Base-by-base conservation (phyloP, 2,329 filamentous ascomycete genomes). In the Nemania sp. region DNA sequence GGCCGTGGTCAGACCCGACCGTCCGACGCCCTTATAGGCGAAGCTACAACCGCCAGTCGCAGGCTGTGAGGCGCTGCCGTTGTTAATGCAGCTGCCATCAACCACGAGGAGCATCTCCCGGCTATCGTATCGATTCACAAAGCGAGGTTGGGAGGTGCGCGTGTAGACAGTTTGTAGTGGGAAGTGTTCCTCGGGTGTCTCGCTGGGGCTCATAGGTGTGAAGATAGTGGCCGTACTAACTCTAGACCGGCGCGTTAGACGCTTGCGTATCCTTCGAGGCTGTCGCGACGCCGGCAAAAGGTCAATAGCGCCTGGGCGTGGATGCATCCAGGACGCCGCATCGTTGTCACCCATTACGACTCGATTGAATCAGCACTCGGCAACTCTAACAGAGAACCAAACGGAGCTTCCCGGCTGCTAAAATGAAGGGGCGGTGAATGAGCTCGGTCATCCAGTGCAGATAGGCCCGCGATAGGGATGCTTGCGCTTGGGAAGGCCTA, bases 31-130 rank as follows among this genome's bases (percentile, higher is more conserved):
- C 43, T 72, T 74, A 63, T 71, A 75, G 17, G 68, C 59, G 48
- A 75, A 74, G 51, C 71, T 69, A 55, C 70, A 71, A 18, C 71
- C 73, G 9, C 63, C 72, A 3, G 45, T 18, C 3, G 59, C 32
- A 2, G 54, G 45, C 39, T 59, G 54, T 13, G 58, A 42, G n/a
- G 49, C 43, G n/a, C 75, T 72, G 12, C 71, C 71, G 58, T 79
- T 78, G 57, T 76, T 69, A 29, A 76, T 56, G 60, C 78, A 80
- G 5, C 75, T 74, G 10, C 78, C 78, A 57, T 79, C 76, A 10
- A 77, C 71, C 57, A 76, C 77, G 25, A 80, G 70, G 7, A 80
- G 73, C 15, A 78, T 73, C 65, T 78, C 71, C 25, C 67, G 68
- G 42, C 68, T 67, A 56, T 77, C 65, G 56, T 71, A 72, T 21